Percentiles rank a stretch among this genome's conserved stretches.
Evolutionary conservation across 352 stramenopile genomes (phyloP).

Genomic region (Vaucheria bursata): DNA sequence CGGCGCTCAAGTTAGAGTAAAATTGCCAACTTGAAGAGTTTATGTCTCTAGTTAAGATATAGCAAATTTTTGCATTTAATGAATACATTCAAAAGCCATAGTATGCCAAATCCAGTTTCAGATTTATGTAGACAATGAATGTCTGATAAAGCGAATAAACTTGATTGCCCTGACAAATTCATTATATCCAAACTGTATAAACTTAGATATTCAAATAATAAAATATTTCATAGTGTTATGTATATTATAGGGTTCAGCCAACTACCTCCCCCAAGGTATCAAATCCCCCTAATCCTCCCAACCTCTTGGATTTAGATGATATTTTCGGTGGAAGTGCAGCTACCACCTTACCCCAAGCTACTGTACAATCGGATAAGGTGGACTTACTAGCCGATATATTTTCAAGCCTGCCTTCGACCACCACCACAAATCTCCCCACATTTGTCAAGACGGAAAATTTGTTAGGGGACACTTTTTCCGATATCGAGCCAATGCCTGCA

Average conservation of each 20-base stretch:
- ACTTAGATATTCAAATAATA: background rate
- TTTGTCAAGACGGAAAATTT: slow-evolving; percentile 5
- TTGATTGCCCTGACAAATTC: too few species aligned
- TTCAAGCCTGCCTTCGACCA: slow-evolving; percentile 48
- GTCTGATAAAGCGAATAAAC: background rate
- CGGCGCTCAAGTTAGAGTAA: too few species aligned
- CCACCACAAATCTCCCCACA: too few species aligned
- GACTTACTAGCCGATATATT: slow-evolving; percentile 92
- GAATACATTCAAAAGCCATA: too few species aligned
- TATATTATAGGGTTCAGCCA: background rate
- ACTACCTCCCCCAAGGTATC: slow-evolving; percentile 1
- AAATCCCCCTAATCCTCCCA: slow-evolving; percentile 30
- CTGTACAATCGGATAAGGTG: slow-evolving; percentile 61
- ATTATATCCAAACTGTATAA: background rate
- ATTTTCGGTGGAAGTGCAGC: slow-evolving; percentile 72
- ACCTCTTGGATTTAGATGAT: slow-evolving; percentile 86
- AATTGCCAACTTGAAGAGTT: too few species aligned
- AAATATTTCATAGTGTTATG: background rate
- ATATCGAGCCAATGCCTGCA: background rate
- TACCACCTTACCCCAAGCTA: slow-evolving; percentile 15
- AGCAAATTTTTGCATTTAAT: too few species aligned
- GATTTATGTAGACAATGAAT: too few species aligned
- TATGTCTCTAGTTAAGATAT: too few species aligned
- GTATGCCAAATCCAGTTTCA: too few species aligned
- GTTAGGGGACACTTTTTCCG: background rate